phyloP scores from a whole-genome alignment of 805 yeast genomes.

The Huiozyma naganishii region DNA sequence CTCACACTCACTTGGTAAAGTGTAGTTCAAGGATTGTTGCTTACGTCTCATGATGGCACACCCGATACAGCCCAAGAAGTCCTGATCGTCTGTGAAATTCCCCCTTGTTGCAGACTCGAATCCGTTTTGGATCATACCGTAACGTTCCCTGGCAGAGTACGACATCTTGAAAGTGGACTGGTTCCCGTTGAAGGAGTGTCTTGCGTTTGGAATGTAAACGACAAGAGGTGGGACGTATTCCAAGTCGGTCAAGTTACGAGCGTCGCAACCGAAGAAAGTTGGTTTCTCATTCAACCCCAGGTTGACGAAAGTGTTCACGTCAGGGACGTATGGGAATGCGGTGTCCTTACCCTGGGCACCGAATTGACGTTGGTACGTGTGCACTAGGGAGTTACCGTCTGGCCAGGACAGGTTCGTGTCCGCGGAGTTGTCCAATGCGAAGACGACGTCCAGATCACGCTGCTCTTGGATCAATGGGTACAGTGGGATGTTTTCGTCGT shows the following conservation, averaged over 20 bases:
- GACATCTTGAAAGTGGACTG: conserved; percentile 62
- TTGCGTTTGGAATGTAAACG: conserved; percentile 67
- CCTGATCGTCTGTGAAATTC: conserved; percentile 55
- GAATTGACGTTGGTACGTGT: conserved; percentile 52
- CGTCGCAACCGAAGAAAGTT: conserved; percentile 75
- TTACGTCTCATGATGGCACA: conserved; percentile 77
- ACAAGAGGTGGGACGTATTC: conserved; percentile 57
- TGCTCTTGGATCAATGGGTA: conserved; percentile 49
- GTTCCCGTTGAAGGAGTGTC: conserved; percentile 54
- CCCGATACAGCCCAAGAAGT: conserved; percentile 66
- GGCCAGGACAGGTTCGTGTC: conserved; percentile 58
- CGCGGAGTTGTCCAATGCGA: conserved; percentile 58
- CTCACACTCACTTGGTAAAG: conserved; percentile 56
- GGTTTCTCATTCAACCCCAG: conserved; percentile 57
- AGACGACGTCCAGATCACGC: conserved; percentile 50
- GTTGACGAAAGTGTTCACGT: conserved; percentile 44
- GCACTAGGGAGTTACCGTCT: conserved; percentile 48
- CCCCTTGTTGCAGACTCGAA: conserved; percentile 56
- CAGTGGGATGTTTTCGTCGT: conserved; percentile 52
- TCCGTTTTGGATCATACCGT: conserved; percentile 59
- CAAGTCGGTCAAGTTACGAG: conserved; percentile 47
- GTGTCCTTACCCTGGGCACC: conserved; percentile 42
- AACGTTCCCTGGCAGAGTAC: conserved; percentile 47
- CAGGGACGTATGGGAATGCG: conserved; percentile 76
- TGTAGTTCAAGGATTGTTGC: conserved; percentile 52